Evolutionary conservation across 129 eudicot genomes (phyloP), one percentile per base, ranked within the genome.

Genomic region (Silybum marianum): DNA sequence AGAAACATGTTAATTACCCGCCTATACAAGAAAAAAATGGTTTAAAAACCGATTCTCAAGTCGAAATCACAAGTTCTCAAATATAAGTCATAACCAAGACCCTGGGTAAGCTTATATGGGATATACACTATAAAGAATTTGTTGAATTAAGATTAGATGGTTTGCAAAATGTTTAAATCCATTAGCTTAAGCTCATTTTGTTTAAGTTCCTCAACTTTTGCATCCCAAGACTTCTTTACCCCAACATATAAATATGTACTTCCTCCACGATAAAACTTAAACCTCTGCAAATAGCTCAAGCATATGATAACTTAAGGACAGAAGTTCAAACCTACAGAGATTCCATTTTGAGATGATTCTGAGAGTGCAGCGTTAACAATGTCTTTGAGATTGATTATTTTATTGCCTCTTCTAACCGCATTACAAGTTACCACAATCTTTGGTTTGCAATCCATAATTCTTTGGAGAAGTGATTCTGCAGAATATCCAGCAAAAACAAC

Each of bases 401-500:
- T 96, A 40, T 97, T 83, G 77, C 98, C 99, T 87, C 99, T 85
- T 84, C 44, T 86, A 69, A 95, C 98, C 70, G 98, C 99, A 86
- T 95, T 95, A 82, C 98, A 96, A 74, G 99, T 96, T 74, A 95
- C 63, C 77, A 95, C 92, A 81, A 89, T 92, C 86, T 93, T 93
- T 18, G 98, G 98, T 82, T 86, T 96, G 90, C 99, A 96, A 83
- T 96, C 99, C 84, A 91, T 78, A 68, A 96, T 86, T 84, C 99
- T 93, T 86, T 96, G 99, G 42, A 87, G 78, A 84, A 96, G 91
- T 36, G 99, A 88, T 68, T 96, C 99, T 18, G 97, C 89, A 65
- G 98, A 96, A 85, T 93, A 96, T 40, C 99, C 99, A 77, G 99
- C 99, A 93, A 96, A 96, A 79, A 96, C 98, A 80, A 96, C 99